Percentiles rank a stretch among this genome's conserved stretches.
phyloP scores from a whole-genome alignment of 2,329 filamentous ascomycete species.

The Paecilomyces niveus region DNA sequence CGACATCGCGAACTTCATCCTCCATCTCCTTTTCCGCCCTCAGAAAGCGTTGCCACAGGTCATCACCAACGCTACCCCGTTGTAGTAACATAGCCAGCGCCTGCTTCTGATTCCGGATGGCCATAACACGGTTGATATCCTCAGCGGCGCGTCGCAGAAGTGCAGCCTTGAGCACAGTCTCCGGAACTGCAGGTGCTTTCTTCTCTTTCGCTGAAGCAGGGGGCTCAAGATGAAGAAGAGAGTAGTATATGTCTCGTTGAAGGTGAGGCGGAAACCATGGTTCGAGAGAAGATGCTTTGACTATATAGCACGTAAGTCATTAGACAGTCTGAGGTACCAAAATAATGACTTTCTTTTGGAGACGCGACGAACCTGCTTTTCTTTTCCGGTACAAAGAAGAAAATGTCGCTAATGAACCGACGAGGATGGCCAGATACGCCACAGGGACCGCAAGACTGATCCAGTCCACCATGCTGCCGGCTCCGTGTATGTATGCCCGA shows the following conservation, averaged over 20 bases:
- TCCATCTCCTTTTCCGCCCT: constrained; percentile 97
- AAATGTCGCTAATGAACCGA: constrained; percentile 85
- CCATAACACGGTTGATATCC: constrained; percentile 85
- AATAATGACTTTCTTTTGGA: background rate
- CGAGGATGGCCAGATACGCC: constrained; percentile 80
- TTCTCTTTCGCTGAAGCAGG: constrained; percentile 46
- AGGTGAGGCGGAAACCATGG: constrained; percentile 92
- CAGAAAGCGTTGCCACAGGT: constrained; percentile 87
- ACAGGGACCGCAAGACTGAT: constrained; percentile 77
- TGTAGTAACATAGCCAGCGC: constrained; percentile 77
- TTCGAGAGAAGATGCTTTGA: constrained; percentile 73
- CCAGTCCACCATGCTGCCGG: constrained; percentile 58
- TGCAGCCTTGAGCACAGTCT: constrained; percentile 79
- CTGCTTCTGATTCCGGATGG: constrained; percentile 81
- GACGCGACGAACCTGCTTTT: constrained; percentile 61
- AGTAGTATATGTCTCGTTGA: constrained; percentile 90
- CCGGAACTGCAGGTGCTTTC: constrained; percentile 65
- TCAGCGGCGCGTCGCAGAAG: constrained; percentile 83
- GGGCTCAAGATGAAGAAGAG: constrained; percentile 72
- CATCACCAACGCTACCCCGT: constrained; percentile 88
- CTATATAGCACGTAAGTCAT: constrained; percentile 42
- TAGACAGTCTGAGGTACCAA: constrained; percentile 8
- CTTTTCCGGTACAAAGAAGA: constrained; percentile 88
- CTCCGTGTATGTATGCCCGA: constrained; percentile 19
- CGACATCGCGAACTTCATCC: constrained; percentile 88